Evolutionary conservation across 495 filamentous ascomycete species (phyloP).

Genomic region (Tuber umbilicatum): DNA sequence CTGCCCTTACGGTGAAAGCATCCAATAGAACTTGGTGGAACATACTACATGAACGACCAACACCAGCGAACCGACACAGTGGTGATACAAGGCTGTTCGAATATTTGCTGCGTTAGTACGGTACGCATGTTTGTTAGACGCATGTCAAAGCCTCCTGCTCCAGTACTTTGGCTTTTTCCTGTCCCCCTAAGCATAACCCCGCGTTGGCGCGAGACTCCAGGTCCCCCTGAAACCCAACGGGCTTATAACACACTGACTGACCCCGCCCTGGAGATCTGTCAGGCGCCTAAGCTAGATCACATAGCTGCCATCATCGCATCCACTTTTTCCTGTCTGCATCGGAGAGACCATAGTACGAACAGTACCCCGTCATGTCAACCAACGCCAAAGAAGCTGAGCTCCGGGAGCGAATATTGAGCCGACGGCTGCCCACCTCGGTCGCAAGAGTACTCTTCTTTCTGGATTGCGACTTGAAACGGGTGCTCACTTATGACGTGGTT

Average conservation of each 20-base stretch:
- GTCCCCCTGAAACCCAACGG: background rate
- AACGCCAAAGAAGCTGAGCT: background rate
- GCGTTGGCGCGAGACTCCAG: background rate
- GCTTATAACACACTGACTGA: background rate
- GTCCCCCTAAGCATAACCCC: background rate
- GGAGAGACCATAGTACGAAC: background rate
- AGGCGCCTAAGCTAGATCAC: background rate
- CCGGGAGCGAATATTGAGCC: background rate
- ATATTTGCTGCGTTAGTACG: background rate
- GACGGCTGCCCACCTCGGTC: background rate
- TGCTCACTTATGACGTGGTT: background rate
- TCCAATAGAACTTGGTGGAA: background rate
- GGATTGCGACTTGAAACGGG: background rate
- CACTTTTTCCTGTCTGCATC: background rate
- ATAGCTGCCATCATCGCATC: background rate
- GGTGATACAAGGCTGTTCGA: slow-evolving; percentile 1
- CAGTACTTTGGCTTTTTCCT: background rate
- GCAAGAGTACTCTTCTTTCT: background rate
- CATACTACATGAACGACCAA: background rate
- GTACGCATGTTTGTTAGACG: background rate
- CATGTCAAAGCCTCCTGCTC: background rate
- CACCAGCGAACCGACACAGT: background rate
- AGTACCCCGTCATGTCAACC: background rate
- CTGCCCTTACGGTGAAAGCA: background rate
- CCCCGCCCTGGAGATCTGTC: background rate